phyloP scores from a whole-genome alignment of 306 rosid species.

The Cucumis sativus region Cucumber_9930_V3 NC_026657.2:1938501-1939000 shows the following conservation, averaged over 20 bases:
- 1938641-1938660: neutral
- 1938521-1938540: neutral
- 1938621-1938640: neutral
- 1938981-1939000: neutral
- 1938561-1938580: neutral
- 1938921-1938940: neutral
- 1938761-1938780: neutral
- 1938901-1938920: neutral
- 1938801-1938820: neutral
- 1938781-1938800: neutral
- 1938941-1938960: neutral
- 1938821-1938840: neutral
- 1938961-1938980: neutral
- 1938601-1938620: neutral
- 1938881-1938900: neutral
- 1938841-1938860: neutral
- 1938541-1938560: constrained; percentile 1
- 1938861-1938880: neutral
- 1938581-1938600: neutral
- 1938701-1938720: neutral
- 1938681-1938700: neutral
- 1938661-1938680: constrained; percentile 3
- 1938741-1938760: neutral
- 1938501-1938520: neutral
- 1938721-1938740: neutral